Evolutionary conservation across 2,329 filamentous ascomycete species (phyloP), one percentile per base, ranked within the genome.

Genomic region (Hypoxylon sp.): DNA sequence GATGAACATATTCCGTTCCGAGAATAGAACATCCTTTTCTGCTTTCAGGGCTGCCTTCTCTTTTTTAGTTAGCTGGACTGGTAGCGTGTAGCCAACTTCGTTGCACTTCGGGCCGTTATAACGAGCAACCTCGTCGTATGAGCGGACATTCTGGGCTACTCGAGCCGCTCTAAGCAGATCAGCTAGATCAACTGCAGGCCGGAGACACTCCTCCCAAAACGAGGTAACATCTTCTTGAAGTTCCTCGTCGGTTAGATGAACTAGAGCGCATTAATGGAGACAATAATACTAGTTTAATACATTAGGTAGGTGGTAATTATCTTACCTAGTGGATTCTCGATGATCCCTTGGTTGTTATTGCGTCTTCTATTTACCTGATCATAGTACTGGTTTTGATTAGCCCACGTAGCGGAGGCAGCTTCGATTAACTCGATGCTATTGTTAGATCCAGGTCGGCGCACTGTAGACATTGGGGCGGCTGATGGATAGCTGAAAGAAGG

Each of bases 11-110:
- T 79, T 78, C 49, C 72, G 74, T 42, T 84, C 78, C 8, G 81
- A 81, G 42, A 83, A 81, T 0, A 81, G 72, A 0, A 76, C 74
- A 55, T 84, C 81, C 33, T 77, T 78, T 68, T 84, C 82, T 1
- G 75, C 73, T 11, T 73, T 73, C 27, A 84, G 75, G 0, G 81
- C 81, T 2, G 48, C 6, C 49, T 81, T 83, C 71, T 84, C 82
- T 7, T 80, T 74, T 0, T 60, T 20, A 0, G 75, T 77, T 2
- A 83, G 71, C 3, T 73, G 65, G 2, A 83, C 82, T 0, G 75
- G 76, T 1, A 82, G 74, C 11, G 73, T 63, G 0, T 46, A 40
- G 11, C 66, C 73, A 1, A 69, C 73, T 56, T 67, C 62, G 8
- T 73, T 64, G 0, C 33, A 35, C 8, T 66, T 63, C 20, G 61